phyloP scores from a whole-genome alignment of 2,329 filamentous ascomycete genomes.

The Rutstroemia sydowiana region DNA sequence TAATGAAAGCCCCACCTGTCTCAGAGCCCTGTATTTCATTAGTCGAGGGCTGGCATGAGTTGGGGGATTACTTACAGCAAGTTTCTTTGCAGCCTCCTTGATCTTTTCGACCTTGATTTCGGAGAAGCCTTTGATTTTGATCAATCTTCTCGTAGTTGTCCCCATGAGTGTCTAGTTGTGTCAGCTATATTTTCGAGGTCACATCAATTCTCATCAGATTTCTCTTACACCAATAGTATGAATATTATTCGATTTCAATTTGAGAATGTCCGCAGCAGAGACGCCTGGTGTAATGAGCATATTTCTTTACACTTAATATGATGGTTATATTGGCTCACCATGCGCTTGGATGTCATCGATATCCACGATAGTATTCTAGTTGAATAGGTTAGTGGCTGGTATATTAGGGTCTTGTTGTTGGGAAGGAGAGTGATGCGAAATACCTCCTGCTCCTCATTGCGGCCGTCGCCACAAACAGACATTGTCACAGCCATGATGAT shows the following conservation, averaged over 20 bases:
- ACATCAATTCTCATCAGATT: not conserved
- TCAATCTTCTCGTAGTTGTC: slow-evolving; percentile 50
- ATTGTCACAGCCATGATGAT: slow-evolving; percentile 5
- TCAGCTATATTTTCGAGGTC: not conserved
- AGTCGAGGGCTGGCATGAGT: slow-evolving; percentile 5
- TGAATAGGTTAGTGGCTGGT: not conserved
- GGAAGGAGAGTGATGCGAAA: not conserved
- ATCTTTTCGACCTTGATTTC: slow-evolving; percentile 65
- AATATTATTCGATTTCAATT: slow-evolving; percentile 55
- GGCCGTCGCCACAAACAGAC: slow-evolving; percentile 7
- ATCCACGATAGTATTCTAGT: slow-evolving; percentile 44
- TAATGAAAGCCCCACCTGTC: slow-evolving; percentile 49
- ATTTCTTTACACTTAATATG: not conserved
- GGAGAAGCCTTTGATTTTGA: slow-evolving; percentile 64
- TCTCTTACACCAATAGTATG: slow-evolving; percentile 52
- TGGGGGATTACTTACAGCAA: slow-evolving; percentile 22
- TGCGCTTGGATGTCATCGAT: slow-evolving; percentile 60
- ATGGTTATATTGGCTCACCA: slow-evolving; percentile 33
- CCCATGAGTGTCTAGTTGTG: slow-evolving; percentile 47
- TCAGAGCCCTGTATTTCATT: slow-evolving; percentile 41
- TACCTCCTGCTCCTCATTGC: slow-evolving; percentile 4
- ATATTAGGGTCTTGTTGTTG: not conserved
- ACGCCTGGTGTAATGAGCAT: slow-evolving; percentile 40
- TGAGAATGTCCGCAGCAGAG: slow-evolving; percentile 56
- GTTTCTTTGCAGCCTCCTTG: slow-evolving; percentile 53